phyloP scores from a whole-genome alignment of 495 filamentous ascomycete genomes.

The Lepidopterella palustris region DNA sequence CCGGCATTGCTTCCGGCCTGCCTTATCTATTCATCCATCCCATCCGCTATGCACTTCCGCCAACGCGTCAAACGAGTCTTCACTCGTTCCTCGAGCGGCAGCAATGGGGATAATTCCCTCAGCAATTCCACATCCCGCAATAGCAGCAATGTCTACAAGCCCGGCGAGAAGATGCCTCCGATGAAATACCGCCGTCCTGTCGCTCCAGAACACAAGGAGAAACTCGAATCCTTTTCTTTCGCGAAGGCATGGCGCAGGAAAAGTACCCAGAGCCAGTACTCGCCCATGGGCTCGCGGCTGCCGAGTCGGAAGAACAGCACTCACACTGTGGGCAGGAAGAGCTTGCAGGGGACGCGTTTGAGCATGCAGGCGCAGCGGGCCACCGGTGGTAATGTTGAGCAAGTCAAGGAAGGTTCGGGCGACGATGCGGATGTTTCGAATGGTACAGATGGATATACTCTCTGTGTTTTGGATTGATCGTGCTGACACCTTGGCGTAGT shows the following conservation, averaged over 20 bases:
- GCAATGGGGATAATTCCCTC: constrained; percentile 6
- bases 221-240: constrained; percentile 37
- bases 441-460: constrained; percentile 10
- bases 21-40: background rate
- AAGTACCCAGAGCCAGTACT: constrained; percentile 33
- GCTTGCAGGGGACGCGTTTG: constrained; percentile 3
- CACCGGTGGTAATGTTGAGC: constrained; percentile 2
- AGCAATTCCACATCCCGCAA: constrained; percentile 9
- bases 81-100: constrained; percentile 11
- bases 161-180: constrained; percentile 39
- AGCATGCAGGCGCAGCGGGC: background rate
- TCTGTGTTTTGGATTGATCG: background rate
- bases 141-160: constrained; percentile 32
- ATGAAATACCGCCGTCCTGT: constrained; percentile 40
- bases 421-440: constrained; percentile 25
- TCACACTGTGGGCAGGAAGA: constrained; percentile 27
- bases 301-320: constrained; percentile 32
- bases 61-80: constrained; percentile 34
- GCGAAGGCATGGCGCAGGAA: constrained; percentile 34
- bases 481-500: constrained; percentile 17
- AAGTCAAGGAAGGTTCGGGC: constrained; percentile 15
- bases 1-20: background rate
- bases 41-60: constrained; percentile 36
- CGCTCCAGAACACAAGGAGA: constrained; percentile 36
- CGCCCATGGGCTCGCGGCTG: constrained; percentile 36